These are phyloP conservation scores for Lichtheimia corymbifera DNA, from an alignment of 371 early-diverging fungal species.

Conservation along the genomic window DNA sequence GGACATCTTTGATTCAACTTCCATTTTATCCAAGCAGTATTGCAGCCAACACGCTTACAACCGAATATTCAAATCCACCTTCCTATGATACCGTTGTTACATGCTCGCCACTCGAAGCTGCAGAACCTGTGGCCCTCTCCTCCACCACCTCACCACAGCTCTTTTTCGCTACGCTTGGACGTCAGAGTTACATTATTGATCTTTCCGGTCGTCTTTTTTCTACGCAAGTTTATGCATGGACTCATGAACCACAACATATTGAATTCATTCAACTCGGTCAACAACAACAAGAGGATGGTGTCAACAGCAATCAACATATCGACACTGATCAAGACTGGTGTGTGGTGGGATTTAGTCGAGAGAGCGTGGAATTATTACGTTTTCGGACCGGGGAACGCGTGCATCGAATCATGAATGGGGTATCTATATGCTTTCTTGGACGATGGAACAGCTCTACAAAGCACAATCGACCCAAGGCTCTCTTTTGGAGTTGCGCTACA, in stretches of 20 bases:
- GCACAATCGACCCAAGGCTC: constrained; percentile 3
- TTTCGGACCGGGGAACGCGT: constrained; percentile 26
- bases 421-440: constrained; percentile 37
- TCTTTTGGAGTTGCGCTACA: constrained; percentile 15
- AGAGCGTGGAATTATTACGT: constrained; percentile 36
- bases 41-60: constrained; percentile 35
- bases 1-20: constrained; percentile 46
- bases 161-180: constrained; percentile 43
- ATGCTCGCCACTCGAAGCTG: constrained; percentile 22
- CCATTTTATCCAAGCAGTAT: constrained; percentile 48
- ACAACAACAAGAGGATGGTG: neutral
- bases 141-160: constrained; percentile 40
- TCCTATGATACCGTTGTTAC: constrained; percentile 43
- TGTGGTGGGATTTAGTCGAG: constrained; percentile 38
- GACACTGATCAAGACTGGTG: constrained; percentile 24
- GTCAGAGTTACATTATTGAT: constrained; percentile 49
- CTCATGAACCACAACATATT: constrained; percentile 35
- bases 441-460: constrained; percentile 20
- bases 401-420: constrained; percentile 40
- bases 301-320: too few species aligned
- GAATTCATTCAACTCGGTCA: constrained; percentile 32
- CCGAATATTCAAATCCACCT: constrained; percentile 42
- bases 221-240: constrained; percentile 41
- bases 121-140: constrained; percentile 45
- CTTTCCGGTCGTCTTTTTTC: constrained; percentile 37